Percentiles rank a stretch among this genome's conserved stretches.
Evolutionary conservation across 2,329 filamentous ascomycete species (phyloP).

Genomic region (Nemania diffusa): DNA sequence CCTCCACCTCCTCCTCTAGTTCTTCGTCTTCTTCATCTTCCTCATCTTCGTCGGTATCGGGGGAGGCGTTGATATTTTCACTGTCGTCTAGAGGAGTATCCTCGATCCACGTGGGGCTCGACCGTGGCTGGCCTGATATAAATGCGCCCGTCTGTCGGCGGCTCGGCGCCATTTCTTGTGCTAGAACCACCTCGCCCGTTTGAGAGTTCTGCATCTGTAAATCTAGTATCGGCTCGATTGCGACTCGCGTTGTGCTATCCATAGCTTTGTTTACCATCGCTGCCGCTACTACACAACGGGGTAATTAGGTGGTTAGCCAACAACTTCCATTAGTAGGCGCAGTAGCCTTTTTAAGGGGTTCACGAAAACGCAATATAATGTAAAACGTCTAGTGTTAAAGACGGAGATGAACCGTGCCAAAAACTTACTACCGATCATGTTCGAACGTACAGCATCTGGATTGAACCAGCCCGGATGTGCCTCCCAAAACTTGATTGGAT

Average conservation of each 20-base stretch:
- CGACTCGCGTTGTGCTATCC: slow-evolving; percentile 30
- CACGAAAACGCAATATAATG: neutral
- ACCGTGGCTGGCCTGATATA: neutral
- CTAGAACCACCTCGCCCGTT: neutral
- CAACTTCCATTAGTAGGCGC: neutral
- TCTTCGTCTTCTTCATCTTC: no score
- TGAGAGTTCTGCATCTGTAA: neutral
- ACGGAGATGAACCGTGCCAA: no score
- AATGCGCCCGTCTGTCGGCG: neutral
- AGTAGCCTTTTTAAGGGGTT: neutral
- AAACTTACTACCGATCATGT: slow-evolving; percentile 38
- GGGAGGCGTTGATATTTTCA: neutral
- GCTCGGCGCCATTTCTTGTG: slow-evolving; percentile 13
- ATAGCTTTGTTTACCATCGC: slow-evolving; percentile 29
- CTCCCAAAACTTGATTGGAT: slow-evolving; percentile 17
- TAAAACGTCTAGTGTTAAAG: no score
- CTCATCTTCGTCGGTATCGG: neutral
- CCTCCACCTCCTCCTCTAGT: no score
- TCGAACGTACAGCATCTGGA: slow-evolving; percentile 36
- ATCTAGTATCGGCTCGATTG: slow-evolving; percentile 37
- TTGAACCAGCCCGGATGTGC: slow-evolving; percentile 36
- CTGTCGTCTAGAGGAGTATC: neutral
- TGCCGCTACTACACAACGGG: slow-evolving; percentile 15
- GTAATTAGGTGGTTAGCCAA: slow-evolving; percentile 10
- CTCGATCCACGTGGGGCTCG: neutral